phyloP scores from a whole-genome alignment of 2,329 filamentous ascomycete genomes.

The Penicillium sp. region DNA sequence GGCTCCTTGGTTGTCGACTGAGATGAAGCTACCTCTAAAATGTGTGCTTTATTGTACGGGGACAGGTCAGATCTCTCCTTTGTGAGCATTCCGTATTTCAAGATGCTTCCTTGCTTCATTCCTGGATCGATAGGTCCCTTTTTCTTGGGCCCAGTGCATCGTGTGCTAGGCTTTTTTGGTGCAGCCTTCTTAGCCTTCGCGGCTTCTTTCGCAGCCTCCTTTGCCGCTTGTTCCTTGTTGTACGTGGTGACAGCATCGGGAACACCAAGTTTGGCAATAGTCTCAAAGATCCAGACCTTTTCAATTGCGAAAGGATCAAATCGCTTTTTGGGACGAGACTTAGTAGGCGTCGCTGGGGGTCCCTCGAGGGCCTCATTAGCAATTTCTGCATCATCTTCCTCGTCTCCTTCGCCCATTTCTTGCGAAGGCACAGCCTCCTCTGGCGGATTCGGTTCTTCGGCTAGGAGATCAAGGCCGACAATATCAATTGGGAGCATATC shows the following conservation, averaged over 20 bases:
- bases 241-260: constrained; percentile 67
- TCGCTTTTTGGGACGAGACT: constrained; percentile 34
- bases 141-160: constrained; percentile 32
- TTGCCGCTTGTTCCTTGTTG: constrained; percentile 48
- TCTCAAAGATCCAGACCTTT: constrained; percentile 68
- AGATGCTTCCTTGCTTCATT: constrained; percentile 43
- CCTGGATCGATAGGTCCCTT: constrained; percentile 41
- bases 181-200: constrained; percentile 21
- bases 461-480: constrained; percentile 72
- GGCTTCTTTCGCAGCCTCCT: constrained; percentile 24
- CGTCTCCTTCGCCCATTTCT: constrained; percentile 26
- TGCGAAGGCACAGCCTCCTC: constrained; percentile 23
- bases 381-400: constrained; percentile 33
- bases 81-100: constrained; percentile 42
- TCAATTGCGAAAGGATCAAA: constrained; percentile 67
- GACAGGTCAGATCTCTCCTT: constrained; percentile 35
- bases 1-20: constrained; percentile 12
- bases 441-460: constrained; percentile 66
- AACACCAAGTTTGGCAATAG: constrained; percentile 63
- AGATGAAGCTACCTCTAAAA: constrained; percentile 31
- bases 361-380: constrained; percentile 16
- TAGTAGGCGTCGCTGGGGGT: constrained; percentile 23
- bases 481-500: constrained; percentile 74
- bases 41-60: constrained; percentile 28
- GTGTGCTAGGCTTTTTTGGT: constrained; percentile 30